Evolutionary conservation across 306 rosid genomes (phyloP).

Genomic region (Nissolia schottii): DNA sequence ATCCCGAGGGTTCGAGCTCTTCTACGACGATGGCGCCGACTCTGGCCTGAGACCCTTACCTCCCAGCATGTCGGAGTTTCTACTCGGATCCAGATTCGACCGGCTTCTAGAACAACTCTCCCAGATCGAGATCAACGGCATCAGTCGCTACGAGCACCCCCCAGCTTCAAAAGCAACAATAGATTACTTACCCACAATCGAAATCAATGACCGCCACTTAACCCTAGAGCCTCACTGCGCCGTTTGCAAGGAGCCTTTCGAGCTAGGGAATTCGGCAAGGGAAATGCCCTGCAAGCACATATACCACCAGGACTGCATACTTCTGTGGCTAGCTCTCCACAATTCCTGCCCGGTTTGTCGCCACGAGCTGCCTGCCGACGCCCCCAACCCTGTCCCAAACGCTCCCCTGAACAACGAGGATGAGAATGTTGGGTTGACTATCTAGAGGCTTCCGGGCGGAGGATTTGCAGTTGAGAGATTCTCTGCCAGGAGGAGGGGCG

Average conservation of each 20-base stretch:
- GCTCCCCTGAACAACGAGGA: too few relatives aligned
- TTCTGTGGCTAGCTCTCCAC: constrained; percentile 76
- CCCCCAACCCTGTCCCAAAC: too few relatives aligned
- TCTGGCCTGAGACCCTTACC: too few relatives aligned
- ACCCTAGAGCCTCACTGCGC: constrained; percentile 75
- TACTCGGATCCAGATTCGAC: constrained; percentile 78
- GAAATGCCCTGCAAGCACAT: too few relatives aligned
- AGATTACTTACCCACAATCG: constrained; percentile 65
- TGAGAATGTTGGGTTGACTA: constrained; percentile 40
- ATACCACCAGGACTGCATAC: constrained; percentile 71
- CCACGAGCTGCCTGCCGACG: constrained; percentile 57
- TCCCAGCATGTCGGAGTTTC: constrained; percentile 74
- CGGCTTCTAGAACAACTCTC: constrained; percentile 70
- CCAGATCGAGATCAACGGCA: too few relatives aligned
- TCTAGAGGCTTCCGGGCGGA: too few relatives aligned
- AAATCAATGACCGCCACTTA: too few relatives aligned
- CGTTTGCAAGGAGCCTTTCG: constrained; percentile 67
- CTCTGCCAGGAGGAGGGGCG: too few relatives aligned
- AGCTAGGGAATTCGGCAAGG: constrained; percentile 38
- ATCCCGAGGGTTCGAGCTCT: too few relatives aligned
- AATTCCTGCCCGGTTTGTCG: constrained; percentile 92
- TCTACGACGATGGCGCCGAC: too few relatives aligned
- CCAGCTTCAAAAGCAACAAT: constrained; percentile 73
- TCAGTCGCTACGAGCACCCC: constrained; percentile 54
- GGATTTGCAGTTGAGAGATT: too few relatives aligned